A percentile compares a stretch with the other conserved stretches of the same genome.
Evolutionary conservation across 108 stramenopile genomes (phyloP).

Genomic region (Halocafeteria seosinensis): DNA sequence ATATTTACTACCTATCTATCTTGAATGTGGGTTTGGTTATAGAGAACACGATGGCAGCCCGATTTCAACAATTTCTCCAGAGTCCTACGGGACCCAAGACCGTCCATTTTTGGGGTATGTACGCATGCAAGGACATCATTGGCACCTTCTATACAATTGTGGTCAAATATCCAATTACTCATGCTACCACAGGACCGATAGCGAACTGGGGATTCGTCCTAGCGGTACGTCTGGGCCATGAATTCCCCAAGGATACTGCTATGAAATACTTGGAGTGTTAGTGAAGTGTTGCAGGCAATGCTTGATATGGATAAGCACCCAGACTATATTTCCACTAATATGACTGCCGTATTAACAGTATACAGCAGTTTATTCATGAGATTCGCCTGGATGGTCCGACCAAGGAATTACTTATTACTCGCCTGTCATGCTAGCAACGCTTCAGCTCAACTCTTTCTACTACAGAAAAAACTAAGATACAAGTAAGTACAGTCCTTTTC

Average conservation of each 20-base stretch:
- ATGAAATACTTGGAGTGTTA: neutral
- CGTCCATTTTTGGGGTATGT: conserved; percentile 13
- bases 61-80: too few relatives aligned
- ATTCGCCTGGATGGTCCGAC: conserved; percentile 25
- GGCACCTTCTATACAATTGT: too few relatives aligned
- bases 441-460: conserved; percentile 12
- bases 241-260: neutral
- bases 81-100: conserved; percentile 13
- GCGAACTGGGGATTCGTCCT: conserved; percentile 25
- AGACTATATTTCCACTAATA: conserved; percentile 13
- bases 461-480: neutral
- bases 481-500: neutral
- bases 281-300: neutral
- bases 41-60: too few relatives aligned
- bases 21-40: too few relatives aligned
- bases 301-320: conserved; percentile 16
- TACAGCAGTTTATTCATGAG: conserved; percentile 18
- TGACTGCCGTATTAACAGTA: conserved; percentile 14
- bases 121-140: too few relatives aligned
- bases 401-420: conserved; percentile 19
- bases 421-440: conserved; percentile 22
- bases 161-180: too few relatives aligned
- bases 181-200: too few relatives aligned
- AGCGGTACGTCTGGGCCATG: neutral
- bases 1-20: too few relatives aligned